phyloP scores from a whole-genome alignment of 2,329 filamentous ascomycete genomes.

The Curvularia spicifera region DNA sequence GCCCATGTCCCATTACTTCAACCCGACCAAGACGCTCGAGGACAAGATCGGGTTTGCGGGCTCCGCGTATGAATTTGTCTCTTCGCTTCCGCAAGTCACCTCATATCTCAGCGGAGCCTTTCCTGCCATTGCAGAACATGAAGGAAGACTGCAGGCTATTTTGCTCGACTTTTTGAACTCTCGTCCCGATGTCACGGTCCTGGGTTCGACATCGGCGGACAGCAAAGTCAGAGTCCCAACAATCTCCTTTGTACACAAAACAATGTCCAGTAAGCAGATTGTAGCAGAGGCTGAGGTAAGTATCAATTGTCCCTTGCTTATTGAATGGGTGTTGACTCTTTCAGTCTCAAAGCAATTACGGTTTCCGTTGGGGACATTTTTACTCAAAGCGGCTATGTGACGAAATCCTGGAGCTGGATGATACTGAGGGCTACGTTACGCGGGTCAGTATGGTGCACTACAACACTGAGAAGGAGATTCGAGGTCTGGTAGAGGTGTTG shows the following conservation, averaged over 20 bases:
- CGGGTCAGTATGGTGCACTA: conserved; percentile 77
- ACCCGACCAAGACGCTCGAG: conserved; percentile 63
- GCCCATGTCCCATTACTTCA: conserved; percentile 73
- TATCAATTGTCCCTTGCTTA: no score
- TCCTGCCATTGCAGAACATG: conserved; percentile 61
- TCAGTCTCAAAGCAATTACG: conserved; percentile 58
- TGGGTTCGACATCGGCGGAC: conserved; percentile 61
- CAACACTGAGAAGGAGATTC: conserved; percentile 70
- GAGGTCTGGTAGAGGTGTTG: conserved; percentile 59
- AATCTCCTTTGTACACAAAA: conserved; percentile 69
- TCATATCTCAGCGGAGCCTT: conserved; percentile 26
- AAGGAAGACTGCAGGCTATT: conserved; percentile 64
- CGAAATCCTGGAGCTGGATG: conserved; percentile 64
- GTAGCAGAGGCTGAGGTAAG: conserved; percentile 65
- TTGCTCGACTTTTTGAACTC: conserved; percentile 66
- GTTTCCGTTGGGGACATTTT: conserved; percentile 71
- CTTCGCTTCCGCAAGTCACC: no score
- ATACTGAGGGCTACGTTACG: conserved; percentile 65
- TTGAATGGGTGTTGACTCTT: no score
- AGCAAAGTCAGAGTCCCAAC: conserved; percentile 64
- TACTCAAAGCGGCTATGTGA: conserved; percentile 69
- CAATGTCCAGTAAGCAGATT: conserved; percentile 61
- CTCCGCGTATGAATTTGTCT: conserved; percentile 24
- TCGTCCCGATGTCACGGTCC: conserved; percentile 62
- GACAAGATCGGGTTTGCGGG: conserved; percentile 73